Base-by-base conservation (phyloP, 106 monocot genomes). In the Dendrobium huoshanense region DNA sequence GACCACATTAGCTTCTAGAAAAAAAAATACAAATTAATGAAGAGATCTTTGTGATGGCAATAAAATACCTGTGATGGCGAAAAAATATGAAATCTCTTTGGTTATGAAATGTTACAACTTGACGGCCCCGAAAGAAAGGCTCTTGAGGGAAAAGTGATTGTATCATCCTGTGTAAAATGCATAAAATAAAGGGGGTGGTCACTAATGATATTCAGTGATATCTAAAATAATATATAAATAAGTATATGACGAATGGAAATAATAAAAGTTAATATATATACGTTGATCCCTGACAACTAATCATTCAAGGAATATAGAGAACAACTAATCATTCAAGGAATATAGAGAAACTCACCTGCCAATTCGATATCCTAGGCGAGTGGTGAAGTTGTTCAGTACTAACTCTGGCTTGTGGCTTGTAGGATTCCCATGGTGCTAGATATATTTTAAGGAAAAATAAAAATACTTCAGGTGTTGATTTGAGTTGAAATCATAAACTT, bases 51-150 rank as follows among this genome's bases (percentile, higher is more conserved):
- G 45, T 45, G 45, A 11, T 67, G 11, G 25, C 1, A 7, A 33
- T 20, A 82, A 16, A 81, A 24, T 87, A 95, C 98, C 92, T 94
- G 81, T 98, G 98, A 41, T 98, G 98, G 7, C 98, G 92, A 72
- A 98, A 98, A 67, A 98, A 98, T 81, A 98, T 91, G 77, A 95
- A 98, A 73, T 98, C 98, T 33, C 98, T 84, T 85, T 98, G 94
- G 75, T 98, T 98, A 86, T 95, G 98, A 81, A 98, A 98, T 33
- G 98, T 98, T 54, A 90, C 98, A 84, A 95, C 98, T 75, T 91
- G 86, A 41, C 98, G 90, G 56, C 98, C 98, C 68, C 92, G 90
- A 49, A 92, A 98, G 33, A 92, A 72, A 58, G 98, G 98, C 80
- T 85, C 85, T 81, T 95, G 92, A 67, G 91, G 98, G 77, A 98